These are phyloP conservation scores for Gossypium trilobum DNA, from an alignment of 441 rosid genomes.

Conservation along the genomic window DNA sequence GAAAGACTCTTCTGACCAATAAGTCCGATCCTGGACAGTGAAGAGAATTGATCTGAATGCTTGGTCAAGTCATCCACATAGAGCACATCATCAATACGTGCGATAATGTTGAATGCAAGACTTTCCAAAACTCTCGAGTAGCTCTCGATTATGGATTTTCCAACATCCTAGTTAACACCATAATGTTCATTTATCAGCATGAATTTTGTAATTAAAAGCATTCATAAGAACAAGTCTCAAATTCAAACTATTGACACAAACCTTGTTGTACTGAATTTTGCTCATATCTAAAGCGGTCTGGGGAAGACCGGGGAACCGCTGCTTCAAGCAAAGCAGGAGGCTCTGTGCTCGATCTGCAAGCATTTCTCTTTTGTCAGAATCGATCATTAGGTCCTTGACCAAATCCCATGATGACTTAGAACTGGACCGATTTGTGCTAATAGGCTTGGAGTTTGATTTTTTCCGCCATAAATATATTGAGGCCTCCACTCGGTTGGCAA, in stretches of 20 bases:
- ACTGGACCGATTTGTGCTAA: slow-evolving; percentile 30
- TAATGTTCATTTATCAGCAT: not conserved
- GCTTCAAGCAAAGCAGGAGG: slow-evolving; percentile 75
- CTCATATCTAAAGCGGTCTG: slow-evolving; percentile 93
- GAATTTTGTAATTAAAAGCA: not conserved
- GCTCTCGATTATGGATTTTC: slow-evolving; percentile 92
- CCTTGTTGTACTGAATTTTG: slow-evolving; percentile 97
- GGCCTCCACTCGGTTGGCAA: slow-evolving; percentile 86
- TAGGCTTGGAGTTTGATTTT: slow-evolving; percentile 46
- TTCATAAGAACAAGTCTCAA: not conserved
- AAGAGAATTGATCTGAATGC: slow-evolving; percentile 55
- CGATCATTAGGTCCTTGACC: slow-evolving; percentile 84
- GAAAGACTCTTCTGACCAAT: slow-evolving; percentile 44
- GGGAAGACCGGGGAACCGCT: slow-evolving; percentile 84
- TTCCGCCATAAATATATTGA: slow-evolving; percentile 70
- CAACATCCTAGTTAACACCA: slow-evolving; percentile 55
- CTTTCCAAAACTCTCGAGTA: slow-evolving; percentile 94
- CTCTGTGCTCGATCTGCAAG: slow-evolving; percentile 86
- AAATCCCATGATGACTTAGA: slow-evolving; percentile 83
- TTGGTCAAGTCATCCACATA: slow-evolving; percentile 79
- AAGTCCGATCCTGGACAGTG: slow-evolving; percentile 44
- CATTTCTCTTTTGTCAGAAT: slow-evolving; percentile 72
- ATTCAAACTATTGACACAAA: slow-evolving; percentile 13
- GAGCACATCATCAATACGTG: slow-evolving; percentile 82
- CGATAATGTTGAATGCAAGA: slow-evolving; percentile 79